Evolutionary conservation across 306 rosid genomes (phyloP).

Genomic region (Cotoneaster glaucophyllus): DNA sequence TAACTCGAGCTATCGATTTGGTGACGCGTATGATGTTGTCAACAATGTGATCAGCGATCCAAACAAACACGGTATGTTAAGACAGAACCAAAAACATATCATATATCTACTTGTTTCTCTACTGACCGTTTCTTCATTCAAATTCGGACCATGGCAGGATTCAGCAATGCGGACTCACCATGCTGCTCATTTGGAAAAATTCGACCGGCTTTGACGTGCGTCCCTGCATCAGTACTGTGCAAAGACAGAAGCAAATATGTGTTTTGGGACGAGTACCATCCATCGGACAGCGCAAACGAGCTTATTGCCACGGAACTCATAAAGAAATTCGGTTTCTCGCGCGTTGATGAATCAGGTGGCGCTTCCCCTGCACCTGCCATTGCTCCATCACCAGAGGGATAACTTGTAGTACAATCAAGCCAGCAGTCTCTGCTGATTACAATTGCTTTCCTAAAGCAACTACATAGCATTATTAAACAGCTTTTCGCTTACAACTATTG

Average conservation of each 20-base stretch:
- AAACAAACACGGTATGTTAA: slow-evolving; percentile 46
- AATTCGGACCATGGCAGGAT: slow-evolving; percentile 39
- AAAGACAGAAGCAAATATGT: slow-evolving; percentile 88
- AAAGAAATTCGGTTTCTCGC: slow-evolving; percentile 56
- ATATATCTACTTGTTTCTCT: background rate
- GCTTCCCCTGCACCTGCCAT: slow-evolving; percentile 41
- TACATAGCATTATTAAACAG: background rate
- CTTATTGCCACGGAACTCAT: slow-evolving; percentile 76
- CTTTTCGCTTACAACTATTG: no score
- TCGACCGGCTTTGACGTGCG: slow-evolving; percentile 79
- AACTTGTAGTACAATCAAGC: background rate
- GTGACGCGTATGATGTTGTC: slow-evolving; percentile 83
- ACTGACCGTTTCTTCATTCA: background rate
- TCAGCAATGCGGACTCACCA: slow-evolving; percentile 61
- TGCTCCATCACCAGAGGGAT: slow-evolving; percentile 53
- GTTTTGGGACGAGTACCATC: slow-evolving; percentile 98
- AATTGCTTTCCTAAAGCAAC: background rate
- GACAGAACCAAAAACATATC: background rate
- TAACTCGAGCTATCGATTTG: slow-evolving; percentile 58
- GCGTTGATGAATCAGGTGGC: slow-evolving; percentile 15
- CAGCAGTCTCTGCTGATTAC: background rate
- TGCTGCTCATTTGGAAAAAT: slow-evolving; percentile 88
- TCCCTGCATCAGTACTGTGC: slow-evolving; percentile 78
- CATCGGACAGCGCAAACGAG: slow-evolving; percentile 76
- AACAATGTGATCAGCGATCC: slow-evolving; percentile 64